Conservation (phyloP, 2,329 filamentous ascomycete genomes). For the Botrytis elliptica region DNA sequence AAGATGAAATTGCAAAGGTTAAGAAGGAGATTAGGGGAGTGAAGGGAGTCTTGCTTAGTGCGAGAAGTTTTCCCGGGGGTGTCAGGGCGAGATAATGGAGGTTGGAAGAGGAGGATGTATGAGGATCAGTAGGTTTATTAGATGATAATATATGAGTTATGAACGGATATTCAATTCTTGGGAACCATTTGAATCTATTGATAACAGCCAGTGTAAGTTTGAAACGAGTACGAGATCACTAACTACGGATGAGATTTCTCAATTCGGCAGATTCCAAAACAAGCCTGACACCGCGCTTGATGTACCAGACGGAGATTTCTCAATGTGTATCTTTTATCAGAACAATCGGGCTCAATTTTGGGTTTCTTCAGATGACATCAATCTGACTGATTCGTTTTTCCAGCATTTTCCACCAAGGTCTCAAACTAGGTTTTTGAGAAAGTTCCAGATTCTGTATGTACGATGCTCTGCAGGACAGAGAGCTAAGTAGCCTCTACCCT, state of each 20-base stretch:
- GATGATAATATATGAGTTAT: constrained; percentile 12
- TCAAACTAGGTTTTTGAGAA: neutral
- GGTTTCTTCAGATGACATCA: neutral
- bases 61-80: constrained; percentile 64
- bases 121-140: constrained; percentile 25
- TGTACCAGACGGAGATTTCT: neutral
- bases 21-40: constrained; percentile 75
- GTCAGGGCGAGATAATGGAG: constrained; percentile 23
- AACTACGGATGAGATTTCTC: neutral
- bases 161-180: constrained; percentile 1
- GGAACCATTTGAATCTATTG: neutral
- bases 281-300: neutral
- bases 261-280: neutral
- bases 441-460: neutral
- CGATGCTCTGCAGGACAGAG: neutral
- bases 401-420: neutral
- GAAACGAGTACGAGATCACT: neutral
- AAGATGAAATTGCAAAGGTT: constrained; percentile 70
- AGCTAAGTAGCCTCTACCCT: neutral
- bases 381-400: fast-evolving
- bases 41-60: constrained; percentile 74
- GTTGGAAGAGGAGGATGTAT: neutral
- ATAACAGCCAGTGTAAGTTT: neutral
- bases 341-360: neutral
- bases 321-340: neutral